Base-by-base conservation (phyloP, 2,329 filamentous ascomycete species). In the Chalaropsis ovoidea region DNA sequence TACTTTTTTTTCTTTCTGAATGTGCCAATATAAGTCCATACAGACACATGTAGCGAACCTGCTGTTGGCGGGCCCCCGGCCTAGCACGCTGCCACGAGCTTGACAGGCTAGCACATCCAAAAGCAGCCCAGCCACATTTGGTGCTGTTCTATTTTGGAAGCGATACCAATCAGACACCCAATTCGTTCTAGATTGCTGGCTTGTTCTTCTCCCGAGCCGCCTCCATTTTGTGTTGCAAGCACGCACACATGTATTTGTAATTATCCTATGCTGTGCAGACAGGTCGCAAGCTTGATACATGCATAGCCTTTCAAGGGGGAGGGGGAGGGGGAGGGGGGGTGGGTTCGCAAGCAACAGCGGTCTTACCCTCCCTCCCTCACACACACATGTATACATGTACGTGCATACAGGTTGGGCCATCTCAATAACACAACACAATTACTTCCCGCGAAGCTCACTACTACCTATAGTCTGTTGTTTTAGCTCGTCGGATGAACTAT, bases 81-180 rank as follows among this genome's bases (percentile, higher is more conserved):
- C 49, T 13, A 54, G 22, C n/a, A 15, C 10, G 49, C 8, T 27
- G 49, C 49, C 49, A 54, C 49, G 19, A 54, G 49, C 49, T 54
- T 54, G 49, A 54, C 49, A 54, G 22, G 49, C 5, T 24, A 19
- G 49, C 49, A 47, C 43, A 47, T 47, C 43, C 13, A 54, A 54
- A 54, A 54, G 22, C 49, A 54, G 10, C 19, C 49, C 19, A 24
- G 3, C 49, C 19, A 54, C 49, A 27, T 11, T 54, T 22, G 4
- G 49, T 54, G n/a, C n/a, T 13, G 7, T 22, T 54, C 49, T 54
- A 22, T 27, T 11, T 54, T 54, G 49, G 4, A 11, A 54, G 8
- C 19, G 49, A 13, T 11, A 54, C 13, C 2, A n/a, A n/a, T n/a
- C 31, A 6, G 2, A 31, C 31, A 31, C 31, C 6, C 31, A 31